Conservation (phyloP, 139 green algal genomes). For the Chlamydomonas asymmetrica region DNA sequence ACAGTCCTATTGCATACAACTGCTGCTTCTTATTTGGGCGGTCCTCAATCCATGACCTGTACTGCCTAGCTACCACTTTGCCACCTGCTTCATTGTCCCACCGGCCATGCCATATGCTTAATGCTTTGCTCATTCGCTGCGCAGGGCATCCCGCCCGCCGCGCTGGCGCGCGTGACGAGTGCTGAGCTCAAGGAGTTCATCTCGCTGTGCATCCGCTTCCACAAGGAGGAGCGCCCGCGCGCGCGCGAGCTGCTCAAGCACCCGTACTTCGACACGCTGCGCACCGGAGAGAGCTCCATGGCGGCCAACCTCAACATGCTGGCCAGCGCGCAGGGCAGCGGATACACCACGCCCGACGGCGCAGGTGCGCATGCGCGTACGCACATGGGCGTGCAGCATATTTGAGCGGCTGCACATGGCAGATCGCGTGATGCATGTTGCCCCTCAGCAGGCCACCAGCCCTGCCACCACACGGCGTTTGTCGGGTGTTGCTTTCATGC, state of each 20-base stretch:
- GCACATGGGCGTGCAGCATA: too few relatives aligned
- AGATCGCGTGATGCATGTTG: too few relatives aligned
- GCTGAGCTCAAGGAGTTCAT: slow-evolving; percentile 81
- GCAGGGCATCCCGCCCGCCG: slow-evolving; percentile 76
- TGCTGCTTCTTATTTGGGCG: too few relatives aligned
- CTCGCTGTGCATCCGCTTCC: slow-evolving; percentile 73
- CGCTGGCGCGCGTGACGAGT: slow-evolving; percentile 71
- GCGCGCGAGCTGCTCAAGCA: slow-evolving; percentile 89
- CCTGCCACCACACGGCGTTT: too few relatives aligned
- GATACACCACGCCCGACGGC: slow-evolving; percentile 19
- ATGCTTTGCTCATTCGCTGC: not conserved
- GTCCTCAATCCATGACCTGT: not conserved
- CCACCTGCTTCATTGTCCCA: too few relatives aligned
- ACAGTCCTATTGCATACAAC: too few relatives aligned
- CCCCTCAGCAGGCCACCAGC: too few relatives aligned
- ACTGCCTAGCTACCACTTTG: too few relatives aligned
- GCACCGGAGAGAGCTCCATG: not conserved
- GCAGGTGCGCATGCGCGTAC: too few relatives aligned
- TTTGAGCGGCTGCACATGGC: too few relatives aligned
- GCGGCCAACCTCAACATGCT: not conserved
- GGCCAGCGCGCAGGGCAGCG: not conserved
- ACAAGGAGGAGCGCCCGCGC: slow-evolving; percentile 59
- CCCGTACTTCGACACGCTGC: slow-evolving; percentile 73
- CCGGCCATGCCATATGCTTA: not conserved
- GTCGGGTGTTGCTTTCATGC: too few relatives aligned